phyloP scores from a whole-genome alignment of 2,329 filamentous ascomycete species.

The Ophiostoma pallidulum region DNA sequence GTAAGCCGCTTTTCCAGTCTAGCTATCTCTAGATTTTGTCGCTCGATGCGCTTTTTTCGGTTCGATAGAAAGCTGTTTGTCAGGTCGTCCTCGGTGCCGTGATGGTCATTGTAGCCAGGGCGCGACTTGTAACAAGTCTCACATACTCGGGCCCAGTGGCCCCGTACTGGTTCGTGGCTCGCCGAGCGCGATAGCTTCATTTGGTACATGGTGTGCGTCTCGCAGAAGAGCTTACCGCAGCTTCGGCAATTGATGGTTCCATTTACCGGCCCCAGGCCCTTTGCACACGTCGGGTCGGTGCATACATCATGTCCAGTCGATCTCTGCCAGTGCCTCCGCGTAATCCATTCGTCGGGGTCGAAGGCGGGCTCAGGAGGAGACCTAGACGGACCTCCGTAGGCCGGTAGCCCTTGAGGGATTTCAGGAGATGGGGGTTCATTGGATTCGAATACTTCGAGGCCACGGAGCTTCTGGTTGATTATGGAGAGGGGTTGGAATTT shows the following conservation, averaged over 20 bases:
- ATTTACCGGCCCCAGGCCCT: slow-evolving; percentile 66
- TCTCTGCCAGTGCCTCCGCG: slow-evolving; percentile 80
- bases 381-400: slow-evolving; percentile 27
- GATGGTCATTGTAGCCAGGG: slow-evolving; percentile 88
- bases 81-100: slow-evolving; percentile 61
- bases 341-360: slow-evolving; percentile 87
- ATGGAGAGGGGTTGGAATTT: slow-evolving; percentile 85
- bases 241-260: slow-evolving; percentile 88
- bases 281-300: slow-evolving; percentile 78
- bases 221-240: slow-evolving; percentile 89
- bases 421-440: slow-evolving; percentile 55
- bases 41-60: slow-evolving; percentile 71
- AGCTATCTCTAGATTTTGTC: slow-evolving; percentile 78
- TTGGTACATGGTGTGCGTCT: slow-evolving; percentile 98
- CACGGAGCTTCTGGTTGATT: slow-evolving; percentile 87
- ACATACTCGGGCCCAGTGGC: slow-evolving; percentile 89
- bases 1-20: slow-evolving; percentile 86
- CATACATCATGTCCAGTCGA: slow-evolving; percentile 66
- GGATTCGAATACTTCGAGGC: slow-evolving; percentile 86
- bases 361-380: slow-evolving; percentile 31
- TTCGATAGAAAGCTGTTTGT: slow-evolving; percentile 59
- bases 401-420: slow-evolving; percentile 18
- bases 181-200: slow-evolving; percentile 93
- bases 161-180: slow-evolving; percentile 78
- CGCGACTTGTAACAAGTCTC: slow-evolving; percentile 99